Evolutionary conservation across 257 asterid genomes (phyloP).

Genomic region (Cinchona pubescens): DNA sequence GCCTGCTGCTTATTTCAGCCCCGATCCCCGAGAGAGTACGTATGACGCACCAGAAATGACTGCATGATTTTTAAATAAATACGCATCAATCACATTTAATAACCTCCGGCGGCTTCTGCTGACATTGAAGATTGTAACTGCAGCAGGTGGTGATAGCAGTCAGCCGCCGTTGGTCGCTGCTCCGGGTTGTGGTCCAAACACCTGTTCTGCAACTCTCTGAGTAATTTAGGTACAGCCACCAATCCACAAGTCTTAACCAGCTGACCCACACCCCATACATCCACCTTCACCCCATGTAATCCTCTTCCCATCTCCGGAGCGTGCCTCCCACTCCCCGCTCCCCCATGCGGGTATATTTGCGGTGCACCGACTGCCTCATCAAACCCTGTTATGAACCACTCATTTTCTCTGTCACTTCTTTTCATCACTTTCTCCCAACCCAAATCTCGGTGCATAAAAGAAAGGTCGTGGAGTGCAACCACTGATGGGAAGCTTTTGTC

Average conservation of each 20-base stretch:
- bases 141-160: slow-evolving; percentile 52
- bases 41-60: not conserved
- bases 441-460: slow-evolving; percentile 48
- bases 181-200: slow-evolving; percentile 51
- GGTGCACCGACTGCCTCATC: slow-evolving; percentile 47
- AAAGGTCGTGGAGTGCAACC: slow-evolving; percentile 42
- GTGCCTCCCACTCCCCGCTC: slow-evolving; percentile 28
- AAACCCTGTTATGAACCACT: slow-evolving; percentile 42
- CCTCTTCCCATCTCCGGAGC: slow-evolving; percentile 51
- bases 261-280: slow-evolving; percentile 53
- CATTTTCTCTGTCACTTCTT: slow-evolving; percentile 32
- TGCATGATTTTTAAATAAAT: slow-evolving; percentile 11
- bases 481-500: slow-evolving; percentile 43
- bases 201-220: slow-evolving; percentile 44
- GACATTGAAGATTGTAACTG: slow-evolving; percentile 52
- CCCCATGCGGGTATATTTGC: slow-evolving; percentile 35
- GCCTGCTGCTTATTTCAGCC: not conserved
- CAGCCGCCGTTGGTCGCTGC: slow-evolving; percentile 56
- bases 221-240: slow-evolving; percentile 38
- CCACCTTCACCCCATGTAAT: slow-evolving; percentile 45
- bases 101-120: slow-evolving; percentile 36
- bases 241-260: slow-evolving; percentile 45
- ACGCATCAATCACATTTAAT: slow-evolving; percentile 23
- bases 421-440: slow-evolving; percentile 47
- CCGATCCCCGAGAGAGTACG: not conserved